Evolutionary conservation across 2,329 filamentous ascomycete species (phyloP), one percentile per base, ranked within the genome.

Genomic region (Pezicula radicicola): DNA sequence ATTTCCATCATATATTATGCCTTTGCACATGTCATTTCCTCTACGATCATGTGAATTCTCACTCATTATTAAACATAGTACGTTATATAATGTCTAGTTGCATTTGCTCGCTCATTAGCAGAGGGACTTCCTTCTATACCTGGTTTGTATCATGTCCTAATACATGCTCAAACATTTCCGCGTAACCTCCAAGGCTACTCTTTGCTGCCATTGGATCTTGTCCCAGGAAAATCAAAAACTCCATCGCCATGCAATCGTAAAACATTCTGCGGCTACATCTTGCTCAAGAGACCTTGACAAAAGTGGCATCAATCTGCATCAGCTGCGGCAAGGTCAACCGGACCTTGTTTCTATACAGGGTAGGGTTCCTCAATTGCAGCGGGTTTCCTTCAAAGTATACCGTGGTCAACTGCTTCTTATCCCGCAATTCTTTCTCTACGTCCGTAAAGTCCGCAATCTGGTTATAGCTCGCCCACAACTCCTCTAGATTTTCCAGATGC

Each of bases 351-450:
- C 94, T 79, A 71, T 99, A 99, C 55, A 97, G 72, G 1, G 89
- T 89, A n/a, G 89, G 88, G 4, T 81, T 83, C 50, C 79, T 80
- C 55, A 84, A 77, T 73, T 99, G 94, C 61, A 99, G 70, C 25
- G 92, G 93, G 64, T 96, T 97, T 1, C 91, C 92, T 68, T 99
- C 94, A 59, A 99, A 95, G 68, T 99, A 99, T 10, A 99, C 93
- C 1, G 94, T 97, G 54, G 86, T 84, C 60, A 97, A 72, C 36
- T 85, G 75, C 66, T 88, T 76, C 75, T 96, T 97, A 65, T 94
- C 88, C 48, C 73, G 79, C 57, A 99, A 72, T 61, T 89, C 81
- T 51, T 79, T 80, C 72, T 97, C 88, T 3, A 97, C 81, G 64
- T 97, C 92, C 41, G 78, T 76, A 63, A 97, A 96, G 66, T 89